These are phyloP conservation scores for Umbellularia californica DNA, from an alignment of 164 flowering plant genomes.

Conservation along the genomic window DNA sequence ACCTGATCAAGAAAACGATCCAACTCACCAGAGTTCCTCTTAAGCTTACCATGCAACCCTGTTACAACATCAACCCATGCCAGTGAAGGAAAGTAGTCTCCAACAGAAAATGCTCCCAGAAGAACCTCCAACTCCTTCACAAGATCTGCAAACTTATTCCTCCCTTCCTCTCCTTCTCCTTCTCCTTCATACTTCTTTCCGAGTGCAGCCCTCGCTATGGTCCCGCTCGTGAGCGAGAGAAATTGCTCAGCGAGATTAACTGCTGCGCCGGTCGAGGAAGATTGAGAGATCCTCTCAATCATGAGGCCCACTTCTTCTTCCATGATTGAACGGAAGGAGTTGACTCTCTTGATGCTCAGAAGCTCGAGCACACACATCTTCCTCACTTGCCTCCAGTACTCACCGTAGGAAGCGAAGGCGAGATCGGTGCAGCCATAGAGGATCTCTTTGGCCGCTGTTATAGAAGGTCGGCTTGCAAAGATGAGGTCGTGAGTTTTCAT, in stretches of 20 bases:
- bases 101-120: slow-evolving; percentile 14
- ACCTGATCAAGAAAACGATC: slow-evolving; percentile 20
- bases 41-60: slow-evolving; percentile 13
- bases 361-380: slow-evolving; percentile 2
- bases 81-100: slow-evolving; percentile 22
- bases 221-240: neutral
- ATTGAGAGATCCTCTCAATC: neutral
- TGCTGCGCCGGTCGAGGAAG: neutral
- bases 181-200: slow-evolving; percentile 13
- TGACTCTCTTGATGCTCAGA: slow-evolving; percentile 2
- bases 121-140: slow-evolving; percentile 1
- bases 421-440: slow-evolving; percentile 5
- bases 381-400: slow-evolving; percentile 3
- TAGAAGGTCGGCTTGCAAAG: slow-evolving; percentile 4
- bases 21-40: slow-evolving; percentile 9
- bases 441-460: neutral
- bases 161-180: slow-evolving; percentile 2
- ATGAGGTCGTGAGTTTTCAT: slow-evolving; percentile 7
- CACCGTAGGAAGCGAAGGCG: slow-evolving; percentile 7
- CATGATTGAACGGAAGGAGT: neutral
- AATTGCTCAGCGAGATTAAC: slow-evolving; percentile 8
- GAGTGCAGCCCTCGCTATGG: slow-evolving; percentile 11
- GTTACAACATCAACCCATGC: slow-evolving; percentile 22
- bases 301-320: neutral
- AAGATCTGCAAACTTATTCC: slow-evolving; percentile 4